Evolutionary conservation across 208 protist genomes (phyloP), one percentile per base, ranked within the genome.

Genomic region (Leishmania amazonensis): DNA sequence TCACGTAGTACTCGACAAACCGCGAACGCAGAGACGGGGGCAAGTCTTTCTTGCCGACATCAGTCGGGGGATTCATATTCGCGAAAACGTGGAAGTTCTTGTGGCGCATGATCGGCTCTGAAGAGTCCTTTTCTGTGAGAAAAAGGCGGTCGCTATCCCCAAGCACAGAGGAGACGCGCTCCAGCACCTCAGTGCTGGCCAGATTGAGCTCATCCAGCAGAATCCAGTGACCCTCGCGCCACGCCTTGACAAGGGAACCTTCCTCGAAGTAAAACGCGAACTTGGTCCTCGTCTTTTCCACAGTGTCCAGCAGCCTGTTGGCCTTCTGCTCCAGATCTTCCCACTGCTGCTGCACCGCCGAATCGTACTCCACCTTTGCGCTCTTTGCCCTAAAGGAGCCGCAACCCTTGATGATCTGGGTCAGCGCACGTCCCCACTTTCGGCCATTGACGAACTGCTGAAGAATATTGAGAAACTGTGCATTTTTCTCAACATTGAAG

Each of bases 201-300:
- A 99, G 92, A 94, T 99, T 99, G 70, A 99, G 94, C 92, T 99
- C 99, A 87, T 99, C 99, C 2, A 99, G 92, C 15, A 99, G 90
- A 80, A 99, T 93, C 99, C 99, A 99, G 68, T 99, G 83, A 7
- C 99, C 99, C 76, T 99, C 92, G 5, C 93, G 89, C 80, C 99
- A 93, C 31, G 99, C 99, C 76, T 96, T 96, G 8, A 99, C 94
- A 17, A 99, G 93, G 7, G 97, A 97, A 49, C 98, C 98, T 77
- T 99, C 99, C 54, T 99, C 98, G 88, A 99, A 99, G 28, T 84
- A 85, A 88, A 99, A 99, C 1, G 99, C 95, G 84, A 99, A 99
- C 31, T 87, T 93, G 3, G 89, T 89, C 49, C 88, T 92, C 47
- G 91, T 88, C 42, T 84, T 81, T 45, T 89, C 85, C 6, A 94